Evolutionary conservation across 192 early-diverging fungal species (phyloP), one percentile per base, ranked within the genome.

Genomic region (Radiomyces spectabilis): DNA sequence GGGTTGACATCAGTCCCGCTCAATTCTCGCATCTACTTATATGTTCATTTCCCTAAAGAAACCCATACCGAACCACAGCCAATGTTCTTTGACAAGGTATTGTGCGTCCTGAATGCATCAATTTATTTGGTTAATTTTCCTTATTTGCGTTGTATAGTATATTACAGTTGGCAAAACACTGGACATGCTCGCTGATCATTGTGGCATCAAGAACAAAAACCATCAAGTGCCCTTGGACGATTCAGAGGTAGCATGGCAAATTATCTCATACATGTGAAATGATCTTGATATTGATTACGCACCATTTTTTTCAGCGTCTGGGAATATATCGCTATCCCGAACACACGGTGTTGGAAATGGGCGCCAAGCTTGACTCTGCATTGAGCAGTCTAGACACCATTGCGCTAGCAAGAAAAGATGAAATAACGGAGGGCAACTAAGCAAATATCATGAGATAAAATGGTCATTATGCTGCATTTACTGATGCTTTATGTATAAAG

Each of bases 41-140:
- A 13, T 26, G 53, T 61, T 29, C 24, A 57, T 8, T 61, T 68
- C 35, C 59, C 59, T 40, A 10, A 33, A 39, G 41, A 55, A 27
- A 39, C 52, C 1, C 34, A 50, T 5, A 8, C 24, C 25, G 6
- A 22, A 5, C 21, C 39, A 15, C 38, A 51, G 6, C 65, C 65
- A 18, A 35, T 68, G 22, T 68, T 43, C 16, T 61, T 68, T 40
- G 57, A 68, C 50, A 68, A 61, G 53, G 65, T 68, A 61, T 6
- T n/a, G 10, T 15, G 5, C 12, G 13, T 12, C 8, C 15, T 48
- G 2, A 31, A 29, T 46, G 10, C 6, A 8, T 51, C 44, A 25
- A 21, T 34, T 33, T 48, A 1, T 48, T 49, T 22, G 29, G 10
- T 12, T 40, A 18, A 5, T 27, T 12, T 48, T 48, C 26, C 15